Evolutionary conservation across 306 rosid genomes (phyloP), one percentile per base, ranked within the genome.

Genomic region (Vicia faba): DNA sequence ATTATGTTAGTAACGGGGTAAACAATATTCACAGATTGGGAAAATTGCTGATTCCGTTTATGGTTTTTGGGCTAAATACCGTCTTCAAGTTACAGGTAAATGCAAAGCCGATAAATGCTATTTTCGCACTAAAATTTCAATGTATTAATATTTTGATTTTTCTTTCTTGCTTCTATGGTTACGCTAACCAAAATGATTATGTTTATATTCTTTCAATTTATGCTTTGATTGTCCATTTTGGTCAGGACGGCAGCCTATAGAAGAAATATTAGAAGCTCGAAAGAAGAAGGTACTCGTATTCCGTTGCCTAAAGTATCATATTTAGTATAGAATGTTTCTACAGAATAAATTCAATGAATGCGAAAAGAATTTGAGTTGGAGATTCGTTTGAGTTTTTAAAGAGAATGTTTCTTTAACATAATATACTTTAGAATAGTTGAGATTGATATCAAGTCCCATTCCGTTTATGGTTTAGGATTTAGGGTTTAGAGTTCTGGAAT

Each of bases 11-110:
- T 74, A 53, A 82, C 16, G 38, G 48, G 68, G 15, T 44, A 20
- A 45, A 62, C 62, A 25, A 38, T 67, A 6, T 78, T 59, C 56
- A 41, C 87, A 89, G 97, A 76, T 93, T 63, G 87, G 76, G 33
- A 83, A 64, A 71, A 7, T 93, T 35, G 95, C 92, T 38, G 90
- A 87, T 80, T 81, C 82, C 3, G n/a, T 88, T 49, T 93, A 93
- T 38, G 69, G 87, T 39, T 63, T 88, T 67, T 90, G 97, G 99
- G 99, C 97, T 45, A 86, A 83, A 68, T 90, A 90, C 33, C 96
- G 95, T 68, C 97, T 93, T 62, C 98, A 82, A 73, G 45, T 93
- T 33, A 93, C 97, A 46, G 91, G 97, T 86, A 74, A 74, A 38
- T 49, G 55, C 41, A 10, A 51, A 51, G 38, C 9, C 4, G 64